Evolutionary conservation across 805 yeast species (phyloP).

Genomic region (Isabelozyma pseudorhagii): DNA sequence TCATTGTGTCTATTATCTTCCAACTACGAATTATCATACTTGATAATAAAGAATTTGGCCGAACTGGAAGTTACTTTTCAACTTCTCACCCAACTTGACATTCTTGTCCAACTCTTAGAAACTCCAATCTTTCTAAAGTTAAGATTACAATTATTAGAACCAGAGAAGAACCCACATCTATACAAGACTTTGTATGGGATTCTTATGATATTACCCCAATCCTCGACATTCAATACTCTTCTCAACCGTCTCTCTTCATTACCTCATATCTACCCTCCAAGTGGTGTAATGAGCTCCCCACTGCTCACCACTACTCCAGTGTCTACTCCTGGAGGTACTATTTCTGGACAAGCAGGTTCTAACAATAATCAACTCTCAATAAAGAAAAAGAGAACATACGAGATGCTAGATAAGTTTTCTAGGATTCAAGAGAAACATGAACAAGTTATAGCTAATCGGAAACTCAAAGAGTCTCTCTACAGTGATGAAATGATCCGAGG

Average conservation of each 20-base stretch:
- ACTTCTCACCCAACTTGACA: slow-evolving; percentile 81
- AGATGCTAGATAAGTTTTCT: slow-evolving; percentile 38
- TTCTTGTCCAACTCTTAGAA: slow-evolving; percentile 84
- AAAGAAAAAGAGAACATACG: slow-evolving; percentile 35
- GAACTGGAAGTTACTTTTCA: slow-evolving; percentile 79
- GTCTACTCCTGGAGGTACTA: slow-evolving; percentile 12
- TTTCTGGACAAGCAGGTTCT: slow-evolving; percentile 11
- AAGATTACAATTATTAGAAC: slow-evolving; percentile 85
- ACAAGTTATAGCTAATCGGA: slow-evolving; percentile 1
- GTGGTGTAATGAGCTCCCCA: slow-evolving; percentile 5
- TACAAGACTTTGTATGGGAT: slow-evolving; percentile 89
- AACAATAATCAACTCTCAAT: slow-evolving; percentile 29
- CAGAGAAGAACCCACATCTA: slow-evolving; percentile 73
- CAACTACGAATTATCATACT: slow-evolving; percentile 81
- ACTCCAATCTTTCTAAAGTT: slow-evolving; percentile 88
- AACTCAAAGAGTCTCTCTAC: neutral
- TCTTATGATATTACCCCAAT: slow-evolving; percentile 91
- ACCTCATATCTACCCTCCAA: slow-evolving; percentile 26
- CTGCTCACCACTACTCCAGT: slow-evolving; percentile 12
- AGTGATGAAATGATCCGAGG: neutral
- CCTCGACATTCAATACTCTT: slow-evolving; percentile 80
- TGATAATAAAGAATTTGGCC: slow-evolving; percentile 76
- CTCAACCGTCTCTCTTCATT: slow-evolving; percentile 71
- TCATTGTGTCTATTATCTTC: slow-evolving; percentile 84
- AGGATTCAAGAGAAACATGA: slow-evolving; percentile 35